Conservation (phyloP, 164 flowering plant genomes). For the Nymphaea thermarum region DNA sequence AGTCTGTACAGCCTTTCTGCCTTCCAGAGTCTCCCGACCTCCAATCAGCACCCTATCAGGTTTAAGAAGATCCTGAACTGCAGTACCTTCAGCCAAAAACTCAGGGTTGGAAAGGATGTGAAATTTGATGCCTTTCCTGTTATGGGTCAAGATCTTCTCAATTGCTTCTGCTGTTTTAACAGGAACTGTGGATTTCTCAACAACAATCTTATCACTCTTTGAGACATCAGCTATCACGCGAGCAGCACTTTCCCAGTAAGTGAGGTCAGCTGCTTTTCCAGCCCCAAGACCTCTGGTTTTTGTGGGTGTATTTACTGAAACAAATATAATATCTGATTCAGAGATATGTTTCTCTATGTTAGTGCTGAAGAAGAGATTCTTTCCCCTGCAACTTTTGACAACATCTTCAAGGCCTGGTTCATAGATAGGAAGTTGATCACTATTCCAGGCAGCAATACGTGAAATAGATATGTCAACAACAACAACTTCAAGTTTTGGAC, state of each 20-base stretch:
- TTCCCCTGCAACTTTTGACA: conserved; percentile 77
- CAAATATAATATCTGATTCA: conserved; percentile 89
- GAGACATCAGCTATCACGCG: conserved; percentile 95
- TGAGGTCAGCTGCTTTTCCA: conserved; percentile 86
- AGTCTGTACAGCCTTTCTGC: conserved; percentile 61
- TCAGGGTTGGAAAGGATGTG: conserved; percentile 88
- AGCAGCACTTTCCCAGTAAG: conserved; percentile 95
- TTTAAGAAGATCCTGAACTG: conserved; percentile 61
- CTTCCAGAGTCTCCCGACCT: conserved; percentile 85
- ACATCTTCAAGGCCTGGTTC: conserved; percentile 86
- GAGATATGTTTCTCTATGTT: conserved; percentile 73
- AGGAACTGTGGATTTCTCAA: conserved; percentile 89
- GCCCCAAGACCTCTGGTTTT: conserved; percentile 89
- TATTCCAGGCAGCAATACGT: conserved; percentile 82
- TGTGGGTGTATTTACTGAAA: conserved; percentile 85
- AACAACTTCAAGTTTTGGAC: conserved; percentile 69
- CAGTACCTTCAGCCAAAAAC: conserved; percentile 90
- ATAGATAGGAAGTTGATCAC: conserved; percentile 73
- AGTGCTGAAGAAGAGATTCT: conserved; percentile 88
- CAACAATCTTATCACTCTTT: conserved; percentile 77
- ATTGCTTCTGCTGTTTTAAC: conserved; percentile 95
- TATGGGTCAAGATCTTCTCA: conserved; percentile 78
- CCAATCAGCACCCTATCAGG: conserved; percentile 92
- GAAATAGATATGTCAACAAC: conserved; percentile 79
- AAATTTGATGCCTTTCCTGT: conserved; percentile 73